A percentile compares a stretch with the other conserved stretches of the same genome.
Evolutionary conservation across 2,329 filamentous ascomycete species (phyloP).

Genomic region (Diplodia corticola): DNA sequence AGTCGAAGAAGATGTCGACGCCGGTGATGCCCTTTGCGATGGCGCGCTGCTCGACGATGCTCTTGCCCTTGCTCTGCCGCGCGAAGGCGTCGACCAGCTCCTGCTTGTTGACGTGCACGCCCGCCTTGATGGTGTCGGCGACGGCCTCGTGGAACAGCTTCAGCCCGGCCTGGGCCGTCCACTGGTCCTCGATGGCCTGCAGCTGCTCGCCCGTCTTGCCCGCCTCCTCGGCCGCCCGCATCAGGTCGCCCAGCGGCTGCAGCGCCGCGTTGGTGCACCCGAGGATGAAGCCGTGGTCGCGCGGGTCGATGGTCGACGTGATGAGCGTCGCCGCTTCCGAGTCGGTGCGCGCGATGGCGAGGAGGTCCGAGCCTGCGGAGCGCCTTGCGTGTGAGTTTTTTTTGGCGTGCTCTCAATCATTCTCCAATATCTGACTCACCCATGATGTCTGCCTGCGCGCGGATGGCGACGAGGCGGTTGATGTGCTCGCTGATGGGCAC

Average conservation of each 20-base stretch:
- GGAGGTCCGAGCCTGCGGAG: slow-evolving; percentile 65
- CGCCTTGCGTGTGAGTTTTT: slow-evolving; percentile 49
- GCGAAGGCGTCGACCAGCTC: slow-evolving; percentile 67
- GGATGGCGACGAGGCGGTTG: slow-evolving; percentile 93
- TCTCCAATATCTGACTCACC: slow-evolving; percentile 52
- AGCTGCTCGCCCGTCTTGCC: slow-evolving; percentile 80
- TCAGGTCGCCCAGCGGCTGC: slow-evolving; percentile 84
- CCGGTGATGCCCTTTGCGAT: slow-evolving; percentile 77
- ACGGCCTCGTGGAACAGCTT: slow-evolving; percentile 92
- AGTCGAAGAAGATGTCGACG: slow-evolving; percentile 85
- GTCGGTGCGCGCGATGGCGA: slow-evolving; percentile 92
- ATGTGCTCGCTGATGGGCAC: slow-evolving; percentile 98
- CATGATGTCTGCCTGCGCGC: slow-evolving; percentile 98
- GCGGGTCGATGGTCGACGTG: slow-evolving; percentile 91
- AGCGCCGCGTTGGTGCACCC: slow-evolving; percentile 84
- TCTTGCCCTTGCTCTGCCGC: slow-evolving; percentile 73
- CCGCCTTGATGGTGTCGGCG: slow-evolving; percentile 72
- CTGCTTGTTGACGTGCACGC: slow-evolving; percentile 67
- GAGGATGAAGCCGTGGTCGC: slow-evolving; percentile 92
- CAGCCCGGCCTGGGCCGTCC: slow-evolving; percentile 75
- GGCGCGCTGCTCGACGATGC: slow-evolving; percentile 76
- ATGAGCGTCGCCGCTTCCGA: slow-evolving; percentile 97
- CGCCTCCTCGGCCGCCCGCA: slow-evolving; percentile 78
- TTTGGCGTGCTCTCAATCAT: no score
- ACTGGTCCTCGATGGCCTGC: slow-evolving; percentile 89